Percentiles rank a stretch among this genome's conserved stretches.
phyloP scores from a whole-genome alignment of 176 grass and related monocot genomes.

The Poa annua region DNA sequence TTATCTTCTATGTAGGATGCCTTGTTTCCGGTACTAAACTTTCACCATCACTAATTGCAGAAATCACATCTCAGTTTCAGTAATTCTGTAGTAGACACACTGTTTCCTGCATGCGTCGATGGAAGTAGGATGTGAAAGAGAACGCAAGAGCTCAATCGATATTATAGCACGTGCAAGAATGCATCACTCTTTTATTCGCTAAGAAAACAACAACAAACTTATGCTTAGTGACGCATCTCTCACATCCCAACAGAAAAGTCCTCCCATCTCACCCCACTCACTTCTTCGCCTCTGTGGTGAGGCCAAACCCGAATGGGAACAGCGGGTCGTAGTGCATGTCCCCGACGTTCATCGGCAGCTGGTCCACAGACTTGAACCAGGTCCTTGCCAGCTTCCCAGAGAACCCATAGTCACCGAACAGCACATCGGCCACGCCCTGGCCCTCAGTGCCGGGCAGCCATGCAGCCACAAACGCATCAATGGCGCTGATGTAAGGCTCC shows the following conservation, averaged over 20 bases:
- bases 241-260: not conserved
- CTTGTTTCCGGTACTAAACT: not conserved
- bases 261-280: not conserved
- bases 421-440: constrained; percentile 78
- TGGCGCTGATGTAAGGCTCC: constrained; percentile 63
- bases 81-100: not conserved
- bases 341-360: constrained; percentile 85
- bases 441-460: constrained; percentile 82
- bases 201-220: not conserved
- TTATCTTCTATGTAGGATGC: not conserved
- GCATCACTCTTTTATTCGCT: not conserved
- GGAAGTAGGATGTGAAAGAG: not conserved
- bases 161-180: not conserved
- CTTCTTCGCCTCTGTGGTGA: constrained; percentile 49
- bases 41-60: not conserved
- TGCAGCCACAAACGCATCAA: constrained; percentile 79
- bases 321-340: constrained; percentile 77
- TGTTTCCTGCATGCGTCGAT: not conserved
- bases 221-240: not conserved
- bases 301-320: constrained; percentile 73
- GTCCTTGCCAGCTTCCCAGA: constrained; percentile 71
- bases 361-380: constrained; percentile 86
- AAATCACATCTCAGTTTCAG: not conserved
- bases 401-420: constrained; percentile 86
- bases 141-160: not conserved